phyloP scores from a whole-genome alignment of 1,139 yeast genomes.

The Pichia sp. region DNA sequence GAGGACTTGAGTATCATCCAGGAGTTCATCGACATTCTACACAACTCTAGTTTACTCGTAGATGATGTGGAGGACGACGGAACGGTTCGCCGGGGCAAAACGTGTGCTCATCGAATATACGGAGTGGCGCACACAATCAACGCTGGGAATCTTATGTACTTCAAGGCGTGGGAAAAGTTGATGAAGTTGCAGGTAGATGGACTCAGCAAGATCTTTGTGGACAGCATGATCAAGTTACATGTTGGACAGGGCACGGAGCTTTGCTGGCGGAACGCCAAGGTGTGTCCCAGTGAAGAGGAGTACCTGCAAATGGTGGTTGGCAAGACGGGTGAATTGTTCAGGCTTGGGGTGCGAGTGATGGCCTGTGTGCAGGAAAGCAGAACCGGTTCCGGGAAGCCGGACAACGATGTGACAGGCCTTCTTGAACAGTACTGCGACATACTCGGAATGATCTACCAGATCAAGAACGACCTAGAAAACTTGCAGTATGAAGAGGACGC shows the following conservation, averaged over 20 bases:
- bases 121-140: conserved; percentile 81
- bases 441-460: conserved; percentile 78
- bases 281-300: conserved; percentile 63
- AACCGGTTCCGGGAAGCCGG: too few species aligned
- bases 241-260: conserved; percentile 87
- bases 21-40: conserved; percentile 51
- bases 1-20: conserved; percentile 36
- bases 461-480: conserved; percentile 63
- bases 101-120: conserved; percentile 70
- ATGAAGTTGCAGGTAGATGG: conserved; percentile 23
- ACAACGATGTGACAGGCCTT: neutral
- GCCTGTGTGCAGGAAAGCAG: neutral
- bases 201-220: conserved; percentile 42
- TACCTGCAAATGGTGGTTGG: conserved; percentile 78
- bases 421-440: conserved; percentile 45
- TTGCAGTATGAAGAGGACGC: conserved; percentile 42
- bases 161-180: conserved; percentile 56
- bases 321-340: conserved; percentile 84
- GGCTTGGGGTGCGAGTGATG: conserved; percentile 67
- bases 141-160: conserved; percentile 78
- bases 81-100: conserved; percentile 63
- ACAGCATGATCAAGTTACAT: conserved; percentile 76
- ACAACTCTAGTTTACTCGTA: conserved; percentile 61
- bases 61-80: conserved; percentile 89
- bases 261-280: conserved; percentile 72